phyloP scores from a whole-genome alignment of 768 basidiomycete genomes.

The Dictyophora rubrovolvata region DNA sequence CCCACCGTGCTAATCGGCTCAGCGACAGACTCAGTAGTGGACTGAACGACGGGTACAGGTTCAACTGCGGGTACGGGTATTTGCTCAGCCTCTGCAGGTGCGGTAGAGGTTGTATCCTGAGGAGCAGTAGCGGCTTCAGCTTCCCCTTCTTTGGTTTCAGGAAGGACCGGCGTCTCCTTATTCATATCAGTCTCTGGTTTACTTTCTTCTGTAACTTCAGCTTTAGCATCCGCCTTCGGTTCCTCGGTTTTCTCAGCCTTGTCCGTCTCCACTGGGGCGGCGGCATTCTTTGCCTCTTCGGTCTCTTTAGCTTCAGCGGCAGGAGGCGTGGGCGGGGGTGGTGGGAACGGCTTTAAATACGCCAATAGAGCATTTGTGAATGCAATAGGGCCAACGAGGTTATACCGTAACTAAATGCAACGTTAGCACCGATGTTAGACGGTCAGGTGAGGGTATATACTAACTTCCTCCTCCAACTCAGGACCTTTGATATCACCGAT shows the following conservation, averaged over 20 bases:
- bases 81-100: neutral
- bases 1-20: neutral
- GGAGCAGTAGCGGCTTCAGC: neutral
- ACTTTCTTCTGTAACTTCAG: neutral
- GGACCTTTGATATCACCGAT: conserved; percentile 1
- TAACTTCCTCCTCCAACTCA: conserved; percentile 3
- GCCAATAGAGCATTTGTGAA: conserved; percentile 7
- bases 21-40: neutral
- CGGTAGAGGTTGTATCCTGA: neutral
- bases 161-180: neutral
- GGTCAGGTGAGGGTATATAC: neutral
- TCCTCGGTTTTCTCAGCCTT: conserved; percentile 1
- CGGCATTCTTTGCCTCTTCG: neutral
- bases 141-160: neutral
- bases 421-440: neutral
- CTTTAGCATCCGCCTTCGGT: neutral
- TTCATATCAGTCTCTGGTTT: neutral
- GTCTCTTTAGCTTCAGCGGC: neutral
- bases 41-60: neutral
- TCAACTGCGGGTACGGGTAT: neutral
- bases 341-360: conserved; percentile 3
- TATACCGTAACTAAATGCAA: neutral
- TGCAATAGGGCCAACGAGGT: conserved; percentile 7
- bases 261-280: neutral
- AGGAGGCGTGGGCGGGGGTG: neutral